phyloP scores from a whole-genome alignment of 2,329 filamentous ascomycete species.

The Botrytis byssoidea region DNA sequence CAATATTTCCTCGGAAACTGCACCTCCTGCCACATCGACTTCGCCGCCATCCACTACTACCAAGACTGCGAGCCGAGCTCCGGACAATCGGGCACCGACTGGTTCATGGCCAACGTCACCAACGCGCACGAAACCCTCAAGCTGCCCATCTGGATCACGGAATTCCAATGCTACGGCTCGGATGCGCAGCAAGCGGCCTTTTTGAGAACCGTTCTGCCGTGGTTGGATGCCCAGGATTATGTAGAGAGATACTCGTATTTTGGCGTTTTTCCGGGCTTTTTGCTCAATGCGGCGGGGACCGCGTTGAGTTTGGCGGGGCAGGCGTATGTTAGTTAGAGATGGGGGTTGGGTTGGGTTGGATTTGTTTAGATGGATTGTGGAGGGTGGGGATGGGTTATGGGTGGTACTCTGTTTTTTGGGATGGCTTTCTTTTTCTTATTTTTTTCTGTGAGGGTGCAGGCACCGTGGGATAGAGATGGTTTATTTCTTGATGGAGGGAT shows the following conservation, averaged over 20 bases:
- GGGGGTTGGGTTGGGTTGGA: background rate
- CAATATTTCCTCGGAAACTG: constrained; percentile 44
- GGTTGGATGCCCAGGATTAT: constrained; percentile 43
- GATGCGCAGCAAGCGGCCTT: constrained; percentile 41
- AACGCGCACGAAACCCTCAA: constrained; percentile 40
- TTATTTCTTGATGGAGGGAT: background rate
- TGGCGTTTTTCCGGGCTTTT: constrained; percentile 35
- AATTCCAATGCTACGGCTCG: constrained; percentile 41
- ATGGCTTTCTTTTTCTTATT: too few species aligned
- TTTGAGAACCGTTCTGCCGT: constrained; percentile 44
- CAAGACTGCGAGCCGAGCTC: constrained; percentile 38
- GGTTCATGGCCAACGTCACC: constrained; percentile 45
- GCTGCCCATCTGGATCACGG: constrained; percentile 46
- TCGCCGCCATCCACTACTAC: constrained; percentile 48
- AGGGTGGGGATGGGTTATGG: background rate
- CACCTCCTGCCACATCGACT: constrained; percentile 44
- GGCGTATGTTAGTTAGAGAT: constrained; percentile 23
- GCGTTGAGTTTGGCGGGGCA: constrained; percentile 23
- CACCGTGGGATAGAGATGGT: background rate
- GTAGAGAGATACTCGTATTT: constrained; percentile 44
- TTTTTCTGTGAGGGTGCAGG: background rate
- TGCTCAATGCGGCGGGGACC: constrained; percentile 32
- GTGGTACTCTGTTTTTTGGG: background rate
- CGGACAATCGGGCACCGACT: constrained; percentile 34
- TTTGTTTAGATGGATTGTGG: background rate